These are phyloP conservation scores for apple (Malus domestica) DNA, from an alignment of 306 rosid genomes.

Conservation along the genomic window ASM211411v1 NC_041789.1:17025001-17025500, in stretches of 20 bases:
- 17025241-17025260: constrained; percentile 47
- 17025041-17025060: constrained; percentile 96
- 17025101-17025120: constrained; percentile 91
- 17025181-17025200: constrained; percentile 83
- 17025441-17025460: constrained; percentile 65
- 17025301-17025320: constrained; percentile 35
- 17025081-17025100: constrained; percentile 81
- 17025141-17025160: constrained; percentile 95
- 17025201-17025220: constrained; percentile 66
- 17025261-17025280: constrained; percentile 65
- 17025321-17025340: constrained; percentile 52
- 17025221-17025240: constrained; percentile 66
- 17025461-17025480: constrained; percentile 51
- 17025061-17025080: constrained; percentile 87
- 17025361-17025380: constrained; percentile 63
- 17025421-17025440: constrained; percentile 53
- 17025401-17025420: constrained; percentile 57
- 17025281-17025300: constrained; percentile 49
- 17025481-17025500: constrained; percentile 47
- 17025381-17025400: constrained; percentile 51
- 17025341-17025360: constrained; percentile 43
- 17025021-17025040: constrained; percentile 54
- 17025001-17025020: constrained; percentile 25
- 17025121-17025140: constrained; percentile 87
- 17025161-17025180: constrained; percentile 85